phyloP scores from a whole-genome alignment of 2,329 filamentous ascomycete genomes.

The Ilyonectria sp. region DNA sequence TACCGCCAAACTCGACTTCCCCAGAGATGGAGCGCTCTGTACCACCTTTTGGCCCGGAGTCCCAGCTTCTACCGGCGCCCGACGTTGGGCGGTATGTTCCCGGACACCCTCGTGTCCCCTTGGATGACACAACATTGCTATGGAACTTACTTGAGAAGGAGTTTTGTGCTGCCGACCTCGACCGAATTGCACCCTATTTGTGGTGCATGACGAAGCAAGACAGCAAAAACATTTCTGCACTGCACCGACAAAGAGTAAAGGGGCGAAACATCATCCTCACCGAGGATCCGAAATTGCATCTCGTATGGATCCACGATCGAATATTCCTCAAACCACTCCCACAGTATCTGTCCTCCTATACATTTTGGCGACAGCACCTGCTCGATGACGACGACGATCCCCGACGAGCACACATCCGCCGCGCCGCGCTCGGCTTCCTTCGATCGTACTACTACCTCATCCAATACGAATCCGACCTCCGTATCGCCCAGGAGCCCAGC shows the following conservation, averaged over 20 bases:
- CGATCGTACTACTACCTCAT: conserved; percentile 55
- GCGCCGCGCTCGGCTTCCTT: conserved; percentile 54
- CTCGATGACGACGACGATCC: background rate
- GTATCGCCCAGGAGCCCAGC: conserved; percentile 46
- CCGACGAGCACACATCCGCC: conserved; percentile 9
- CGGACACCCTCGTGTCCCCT: conserved; percentile 19
- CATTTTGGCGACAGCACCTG: conserved; percentile 53
- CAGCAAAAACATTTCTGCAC: conserved; percentile 49
- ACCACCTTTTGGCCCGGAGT: too few relatives aligned
- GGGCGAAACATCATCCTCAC: conserved; percentile 56
- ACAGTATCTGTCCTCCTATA: conserved; percentile 51
- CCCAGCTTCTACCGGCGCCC: too few relatives aligned
- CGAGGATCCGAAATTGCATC: conserved; percentile 56
- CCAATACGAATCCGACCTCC: conserved; percentile 53
- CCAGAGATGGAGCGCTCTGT: too few relatives aligned
- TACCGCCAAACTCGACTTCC: too few relatives aligned
- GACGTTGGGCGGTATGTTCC: conserved; percentile 1
- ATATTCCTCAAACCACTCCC: conserved; percentile 52
- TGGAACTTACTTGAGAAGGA: conserved; percentile 12
- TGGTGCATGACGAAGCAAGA: conserved; percentile 43
- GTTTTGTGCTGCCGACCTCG: conserved; percentile 23
- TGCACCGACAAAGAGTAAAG: conserved; percentile 57
- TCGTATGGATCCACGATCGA: background rate
- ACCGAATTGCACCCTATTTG: conserved; percentile 21
- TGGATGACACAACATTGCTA: conserved; percentile 5